A percentile compares a stretch with the other conserved stretches of the same genome.
Conservation (phyloP, 164 flowering plant species). For the grape (Vitis vinifera) region DNA sequence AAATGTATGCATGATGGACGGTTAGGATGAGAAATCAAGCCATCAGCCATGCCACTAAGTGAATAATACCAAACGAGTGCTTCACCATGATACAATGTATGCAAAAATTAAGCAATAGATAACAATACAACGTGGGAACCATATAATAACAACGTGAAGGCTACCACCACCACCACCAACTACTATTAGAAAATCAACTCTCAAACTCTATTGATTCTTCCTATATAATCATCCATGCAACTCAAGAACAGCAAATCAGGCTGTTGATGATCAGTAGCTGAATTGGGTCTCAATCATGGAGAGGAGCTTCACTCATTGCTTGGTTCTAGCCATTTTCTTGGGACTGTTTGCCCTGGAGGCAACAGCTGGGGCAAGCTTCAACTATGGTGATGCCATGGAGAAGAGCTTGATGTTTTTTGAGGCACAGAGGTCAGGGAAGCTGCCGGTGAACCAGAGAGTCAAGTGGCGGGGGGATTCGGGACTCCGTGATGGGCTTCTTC, state of each 20-base stretch:
- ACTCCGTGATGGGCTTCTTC: slow-evolving; percentile 57
- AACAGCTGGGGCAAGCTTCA: slow-evolving; percentile 18
- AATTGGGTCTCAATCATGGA: not conserved
- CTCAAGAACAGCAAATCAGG: not conserved
- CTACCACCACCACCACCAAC: slow-evolving; percentile 16
- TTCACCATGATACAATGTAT: too few species aligned
- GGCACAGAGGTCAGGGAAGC: slow-evolving; percentile 82
- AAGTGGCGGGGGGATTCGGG: slow-evolving; percentile 82
- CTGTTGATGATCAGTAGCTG: not conserved
- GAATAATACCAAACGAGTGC: too few species aligned
- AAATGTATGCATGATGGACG: too few species aligned
- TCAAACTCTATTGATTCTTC: not conserved
- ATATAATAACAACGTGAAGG: slow-evolving; percentile 23
- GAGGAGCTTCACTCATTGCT: not conserved
- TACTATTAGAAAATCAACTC: not conserved
- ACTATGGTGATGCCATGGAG: slow-evolving; percentile 64
- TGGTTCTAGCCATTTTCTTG: slow-evolving; percentile 1
- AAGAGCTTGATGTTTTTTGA: slow-evolving; percentile 72
- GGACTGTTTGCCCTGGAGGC: slow-evolving; percentile 2
- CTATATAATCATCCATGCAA: not conserved
- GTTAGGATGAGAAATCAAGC: too few species aligned
- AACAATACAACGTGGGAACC: slow-evolving; percentile 31
- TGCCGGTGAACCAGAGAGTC: slow-evolving; percentile 48
- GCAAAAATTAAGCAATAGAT: not conserved
- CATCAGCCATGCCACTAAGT: too few species aligned